Evolutionary conservation across 1,284 basidiomycete species (phyloP).

Genomic region (Apiotrichum siamense): DNA sequence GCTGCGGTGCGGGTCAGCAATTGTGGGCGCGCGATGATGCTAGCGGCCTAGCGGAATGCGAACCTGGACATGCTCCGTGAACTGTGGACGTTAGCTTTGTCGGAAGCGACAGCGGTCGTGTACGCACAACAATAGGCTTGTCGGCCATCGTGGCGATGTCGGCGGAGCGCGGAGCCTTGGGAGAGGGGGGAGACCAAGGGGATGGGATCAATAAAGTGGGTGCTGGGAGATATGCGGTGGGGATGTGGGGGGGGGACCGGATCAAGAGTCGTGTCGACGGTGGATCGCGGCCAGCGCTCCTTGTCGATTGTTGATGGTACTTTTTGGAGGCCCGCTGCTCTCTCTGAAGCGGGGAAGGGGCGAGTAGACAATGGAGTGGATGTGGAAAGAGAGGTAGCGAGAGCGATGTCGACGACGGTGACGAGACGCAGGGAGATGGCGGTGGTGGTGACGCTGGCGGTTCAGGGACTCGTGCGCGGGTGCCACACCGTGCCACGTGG

Average conservation of each 20-base stretch:
- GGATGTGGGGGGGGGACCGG: background rate
- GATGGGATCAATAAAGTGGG: background rate
- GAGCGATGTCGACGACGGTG: background rate
- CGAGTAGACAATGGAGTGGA: background rate
- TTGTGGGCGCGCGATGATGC: background rate
- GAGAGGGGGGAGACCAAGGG: too few species aligned
- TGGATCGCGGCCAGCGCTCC: background rate
- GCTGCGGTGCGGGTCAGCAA: conserved; percentile 52
- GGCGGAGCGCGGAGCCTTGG: background rate
- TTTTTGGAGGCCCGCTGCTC: background rate
- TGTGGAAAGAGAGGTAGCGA: background rate
- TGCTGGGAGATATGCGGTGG: background rate
- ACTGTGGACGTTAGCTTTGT: conserved; percentile 26
- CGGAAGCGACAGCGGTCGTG: background rate
- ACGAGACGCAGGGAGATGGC: background rate
- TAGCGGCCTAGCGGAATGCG: conserved; percentile 1
- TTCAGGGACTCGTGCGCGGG: background rate
- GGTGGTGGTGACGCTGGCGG: conserved; percentile 5
- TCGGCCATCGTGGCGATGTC: conserved; percentile 36
- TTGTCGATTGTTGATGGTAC: background rate
- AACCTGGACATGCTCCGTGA: conserved; percentile 51
- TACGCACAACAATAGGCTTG: conserved; percentile 44
- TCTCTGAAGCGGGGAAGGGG: background rate
- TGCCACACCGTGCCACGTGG: conserved; percentile 2
- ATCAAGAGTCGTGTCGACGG: background rate